Evolutionary conservation across 148 eudicot genomes (phyloP), one percentile per base, ranked within the genome.

Genomic region (Chenopodium album): DNA sequence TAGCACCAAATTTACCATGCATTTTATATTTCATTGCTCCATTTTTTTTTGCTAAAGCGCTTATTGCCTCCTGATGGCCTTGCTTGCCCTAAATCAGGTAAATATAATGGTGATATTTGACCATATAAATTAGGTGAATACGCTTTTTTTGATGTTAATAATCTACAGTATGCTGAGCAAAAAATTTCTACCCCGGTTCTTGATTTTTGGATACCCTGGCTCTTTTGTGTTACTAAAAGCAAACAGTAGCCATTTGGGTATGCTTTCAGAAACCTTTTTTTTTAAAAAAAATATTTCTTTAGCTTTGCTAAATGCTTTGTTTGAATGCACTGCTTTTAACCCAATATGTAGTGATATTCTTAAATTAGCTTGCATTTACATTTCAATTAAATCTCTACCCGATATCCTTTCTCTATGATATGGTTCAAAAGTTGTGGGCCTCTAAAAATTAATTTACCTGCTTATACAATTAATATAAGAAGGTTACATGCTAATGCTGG

Each of bases 401-500:
- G 26, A 56, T 16, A 9, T 56, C 80, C 34, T 78, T 54, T 62
- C 68, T 56, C n/a, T 59, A 29, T 37, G 13, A 26, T 13, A 28
- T 60, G 44, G 34, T 26, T 54, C n/a, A 72, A 80, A 44, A 56
- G 8, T 73, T 26, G 68, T 26, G 34, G 29, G 20, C 22, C 67
- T 73, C 54, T 47, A 3, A 7, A 72, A 41, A 74, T 20, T 19
- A 37, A 2, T 64, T 26, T 34, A 41, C 85, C 62, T 68, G 71
- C 73, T 59, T 4, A 14, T 14, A 59, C 63, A 59, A 16, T 4
- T 2, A 16, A 32, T 54, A 69, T 47, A 23, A 48, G 31, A 44
- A 64, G 46, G 54, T 72, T 63, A 37, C 34, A 17, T 78, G 9
- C 32, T 78, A 37, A 34, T 69, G 82, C 23, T 81, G 65, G 7